Evolutionary conservation across 2,329 filamentous ascomycete genomes (phyloP), one percentile per base, ranked within the genome.

Genomic region (Ceratocystis variospora): DNA sequence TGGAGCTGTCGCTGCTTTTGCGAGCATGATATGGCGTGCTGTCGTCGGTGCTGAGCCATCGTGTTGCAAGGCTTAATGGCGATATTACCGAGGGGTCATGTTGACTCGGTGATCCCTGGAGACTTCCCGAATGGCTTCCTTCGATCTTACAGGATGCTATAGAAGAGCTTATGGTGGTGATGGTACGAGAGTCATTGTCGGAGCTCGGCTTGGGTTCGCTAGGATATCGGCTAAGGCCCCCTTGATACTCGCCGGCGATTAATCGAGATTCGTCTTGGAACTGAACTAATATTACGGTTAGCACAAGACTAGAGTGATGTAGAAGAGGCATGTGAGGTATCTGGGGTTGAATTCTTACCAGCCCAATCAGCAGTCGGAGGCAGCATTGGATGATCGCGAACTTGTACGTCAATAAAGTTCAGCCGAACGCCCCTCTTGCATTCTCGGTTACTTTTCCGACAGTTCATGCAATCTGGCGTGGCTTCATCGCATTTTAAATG

Each of bases 401-500:
- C 86, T 69, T 87, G 87, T 2, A 87, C 88, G 73, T 96, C 91
- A 70, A 96, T 91, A 72, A 96, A 97, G 76, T 96, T 96, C 50
- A 97, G 79, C 46, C 90, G 84, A 63, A 96, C 80, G 19, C 92
- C 93, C 71, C 91, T 84, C 74, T 92, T 91, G 78, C 93, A 97
- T 67, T 86, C 79, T 63, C 93, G 81, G 72, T 86, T 92, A 64
- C 92, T 94, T 76, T 96, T 96, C 68, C 85, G 84, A 76, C 93
- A 96, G 72, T 96, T 96, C 71, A 88, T 79, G 69, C 82, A 85
- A 44, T 80, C 77, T 5, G 81, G 82, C 3, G 76, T 71, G 4
- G 80, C 86, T 75, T 96, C 90, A 73, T 96, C 92, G 74, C 92
- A 96, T 75, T 96, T 96, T 63, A 96, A 79, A 78, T 96, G 92